Evolutionary conservation across 306 rosid genomes (phyloP), one percentile per base, ranked within the genome.

Genomic region (Fragaria ananassa): DNA sequence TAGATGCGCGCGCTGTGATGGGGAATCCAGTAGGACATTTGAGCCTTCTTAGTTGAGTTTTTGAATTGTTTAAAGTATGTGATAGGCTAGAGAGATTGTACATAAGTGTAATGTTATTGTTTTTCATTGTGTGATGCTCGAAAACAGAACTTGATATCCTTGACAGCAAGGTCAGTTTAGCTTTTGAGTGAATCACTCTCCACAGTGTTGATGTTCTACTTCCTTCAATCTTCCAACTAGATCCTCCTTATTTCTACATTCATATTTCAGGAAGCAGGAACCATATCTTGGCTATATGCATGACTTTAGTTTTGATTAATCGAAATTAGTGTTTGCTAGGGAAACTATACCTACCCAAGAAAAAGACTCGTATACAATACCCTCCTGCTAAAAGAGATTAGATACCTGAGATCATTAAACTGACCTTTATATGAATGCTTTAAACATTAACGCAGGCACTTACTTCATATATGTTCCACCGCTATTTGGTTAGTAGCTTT

Each of bases 161-260:
- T 54, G 21, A 37, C 54, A 23, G 17, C 17, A 47, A 25, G 18
- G 68, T 57, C 77, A 8, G n/a, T 56, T 21, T 41, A 41, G 17
- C 42, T 14, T 42, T 58, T 12, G 2, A 72, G 39, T 12, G 62
- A 25, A 50, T 27, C 1, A 2, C 4, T 39, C 27, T 72, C 3
- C 39, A 57, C 15, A 7, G 13, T 41, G 5, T 57, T 41, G 25
- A 25, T 57, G 42, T 57, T 57, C 15, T 72, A 13, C 11, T 3
- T 53, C 63, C 13, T 56, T 42, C 77, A 57, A 25, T 14, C 77
- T 41, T 73, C 68, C 56, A 73, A 41, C 23, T 7, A 17, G 50
- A 21, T 35, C 65, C 39, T 73, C 51, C 15, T 37, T 0, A 21
- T 41, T 57, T 57, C 9, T 41, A 11, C 42, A n/a, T 37, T 72